Conservation (phyloP, 1,284 basidiomycete genomes). For the Coriolopsis trogii region DNA sequence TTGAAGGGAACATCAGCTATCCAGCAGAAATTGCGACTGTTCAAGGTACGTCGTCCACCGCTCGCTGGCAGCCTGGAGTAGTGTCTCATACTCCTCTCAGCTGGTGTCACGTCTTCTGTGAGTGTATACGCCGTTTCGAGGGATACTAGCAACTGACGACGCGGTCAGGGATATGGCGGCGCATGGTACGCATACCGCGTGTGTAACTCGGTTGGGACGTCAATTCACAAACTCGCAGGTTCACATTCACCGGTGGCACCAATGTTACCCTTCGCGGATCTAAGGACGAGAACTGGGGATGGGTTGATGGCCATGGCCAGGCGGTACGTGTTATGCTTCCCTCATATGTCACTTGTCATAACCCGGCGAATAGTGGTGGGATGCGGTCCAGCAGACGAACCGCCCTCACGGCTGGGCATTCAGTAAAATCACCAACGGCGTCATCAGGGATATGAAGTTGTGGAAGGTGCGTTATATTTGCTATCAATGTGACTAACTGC, state of each 20-base stretch:
- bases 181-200: constrained; percentile 42
- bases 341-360: not conserved
- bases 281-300: constrained; percentile 57
- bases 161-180: constrained; percentile 49
- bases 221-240: constrained; percentile 36
- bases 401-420: constrained; percentile 59
- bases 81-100: too few relatives aligned
- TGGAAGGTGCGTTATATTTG: constrained; percentile 48
- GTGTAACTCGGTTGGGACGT: not conserved
- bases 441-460: constrained; percentile 60
- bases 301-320: constrained; percentile 65
- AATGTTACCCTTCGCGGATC: constrained; percentile 62
- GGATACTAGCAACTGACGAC: too few relatives aligned
- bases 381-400: constrained; percentile 53
- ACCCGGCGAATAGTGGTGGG: constrained; percentile 59
- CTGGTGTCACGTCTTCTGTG: constrained; percentile 42
- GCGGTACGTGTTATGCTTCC: constrained; percentile 38
- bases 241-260: constrained; percentile 53
- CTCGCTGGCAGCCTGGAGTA: too few relatives aligned
- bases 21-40: constrained; percentile 55
- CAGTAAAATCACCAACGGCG: constrained; percentile 52
- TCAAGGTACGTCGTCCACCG: constrained; percentile 53
- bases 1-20: constrained; percentile 63
- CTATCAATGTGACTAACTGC: too few relatives aligned
- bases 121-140: constrained; percentile 17